Conservation (phyloP, 2,329 filamentous ascomycete species). For the Fusarium secorum region DNA sequence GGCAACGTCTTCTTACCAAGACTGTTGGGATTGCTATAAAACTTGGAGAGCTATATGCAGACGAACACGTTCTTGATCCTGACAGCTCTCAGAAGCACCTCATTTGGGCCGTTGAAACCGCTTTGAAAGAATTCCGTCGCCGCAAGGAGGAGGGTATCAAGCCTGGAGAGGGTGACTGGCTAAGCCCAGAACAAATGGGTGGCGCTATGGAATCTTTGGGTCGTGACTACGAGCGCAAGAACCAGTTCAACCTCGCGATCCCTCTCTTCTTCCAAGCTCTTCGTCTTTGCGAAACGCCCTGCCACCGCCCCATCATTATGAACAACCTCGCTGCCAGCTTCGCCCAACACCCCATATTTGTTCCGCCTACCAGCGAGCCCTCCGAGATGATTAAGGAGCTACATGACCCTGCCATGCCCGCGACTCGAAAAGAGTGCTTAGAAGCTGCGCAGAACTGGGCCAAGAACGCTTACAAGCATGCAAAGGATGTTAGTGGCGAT, state of each 20-base stretch:
- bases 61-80: constrained; percentile 75
- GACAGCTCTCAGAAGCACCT: constrained; percentile 77
- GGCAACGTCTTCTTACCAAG: constrained; percentile 75
- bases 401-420: constrained; percentile 45
- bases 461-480: constrained; percentile 74
- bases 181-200: constrained; percentile 76
- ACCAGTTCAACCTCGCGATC: constrained; percentile 81
- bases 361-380: constrained; percentile 41
- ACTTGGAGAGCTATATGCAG: constrained; percentile 82
- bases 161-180: constrained; percentile 74
- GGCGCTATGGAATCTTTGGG: constrained; percentile 78
- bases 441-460: constrained; percentile 81
- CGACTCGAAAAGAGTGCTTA: constrained; percentile 67
- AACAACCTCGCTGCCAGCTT: constrained; percentile 81
- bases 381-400: constrained; percentile 42
- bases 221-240: constrained; percentile 75
- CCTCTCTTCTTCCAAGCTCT: constrained; percentile 89
- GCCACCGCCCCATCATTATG: constrained; percentile 86
- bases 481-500: constrained; percentile 69
- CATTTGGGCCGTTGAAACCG: constrained; percentile 82
- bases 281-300: constrained; percentile 69
- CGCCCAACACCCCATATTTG: constrained; percentile 67
- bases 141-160: constrained; percentile 73
- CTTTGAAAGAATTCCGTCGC: constrained; percentile 75
- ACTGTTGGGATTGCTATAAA: constrained; percentile 81